These are phyloP conservation scores for Phytophthora vignae DNA, from an alignment of 352 stramenopile species.

Conservation along the genomic window DNA sequence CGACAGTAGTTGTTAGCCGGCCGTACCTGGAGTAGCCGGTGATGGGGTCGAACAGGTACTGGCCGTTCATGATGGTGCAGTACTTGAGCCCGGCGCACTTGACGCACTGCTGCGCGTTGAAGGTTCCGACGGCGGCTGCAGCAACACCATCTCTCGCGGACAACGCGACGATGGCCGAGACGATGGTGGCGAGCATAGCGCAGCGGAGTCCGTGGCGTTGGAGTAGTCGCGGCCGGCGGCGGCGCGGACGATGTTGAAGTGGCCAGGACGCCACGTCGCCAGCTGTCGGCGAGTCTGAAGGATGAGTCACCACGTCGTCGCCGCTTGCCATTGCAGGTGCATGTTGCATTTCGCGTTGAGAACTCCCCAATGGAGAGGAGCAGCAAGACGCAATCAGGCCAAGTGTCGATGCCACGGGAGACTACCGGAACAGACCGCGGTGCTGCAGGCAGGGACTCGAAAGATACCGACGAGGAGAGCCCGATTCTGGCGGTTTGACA, in stretches of 20 bases:
- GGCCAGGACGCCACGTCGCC: not conserved
- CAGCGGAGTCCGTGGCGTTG: constrained; percentile 6
- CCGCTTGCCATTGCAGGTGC: not conserved
- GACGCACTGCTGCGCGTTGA: constrained; percentile 52
- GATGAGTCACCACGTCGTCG: constrained; percentile 8
- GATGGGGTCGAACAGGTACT: constrained; percentile 73
- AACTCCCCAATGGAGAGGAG: too few species aligned
- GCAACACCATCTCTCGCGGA: not conserved
- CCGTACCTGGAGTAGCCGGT: constrained; percentile 66
- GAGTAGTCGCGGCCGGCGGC: constrained; percentile 5
- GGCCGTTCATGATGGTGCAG: constrained; percentile 74
- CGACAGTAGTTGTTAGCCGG: not conserved
- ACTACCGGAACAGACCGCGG: too few species aligned
- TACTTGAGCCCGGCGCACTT: constrained; percentile 62
- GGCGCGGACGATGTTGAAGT: constrained; percentile 13
- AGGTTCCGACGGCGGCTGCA: constrained; percentile 38
- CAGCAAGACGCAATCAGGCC: too few species aligned
- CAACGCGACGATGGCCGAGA: constrained; percentile 19
- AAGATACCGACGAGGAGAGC: too few species aligned
- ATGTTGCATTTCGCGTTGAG: too few species aligned
- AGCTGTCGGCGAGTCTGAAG: not conserved
- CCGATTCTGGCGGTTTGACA: too few species aligned
- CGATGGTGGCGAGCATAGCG: not conserved
- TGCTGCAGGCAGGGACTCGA: too few species aligned
- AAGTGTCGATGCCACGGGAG: too few species aligned